Evolutionary conservation across 2,329 filamentous ascomycete genomes (phyloP), one percentile per base, ranked within the genome.

Genomic region (Helicocarpus griseus): DNA sequence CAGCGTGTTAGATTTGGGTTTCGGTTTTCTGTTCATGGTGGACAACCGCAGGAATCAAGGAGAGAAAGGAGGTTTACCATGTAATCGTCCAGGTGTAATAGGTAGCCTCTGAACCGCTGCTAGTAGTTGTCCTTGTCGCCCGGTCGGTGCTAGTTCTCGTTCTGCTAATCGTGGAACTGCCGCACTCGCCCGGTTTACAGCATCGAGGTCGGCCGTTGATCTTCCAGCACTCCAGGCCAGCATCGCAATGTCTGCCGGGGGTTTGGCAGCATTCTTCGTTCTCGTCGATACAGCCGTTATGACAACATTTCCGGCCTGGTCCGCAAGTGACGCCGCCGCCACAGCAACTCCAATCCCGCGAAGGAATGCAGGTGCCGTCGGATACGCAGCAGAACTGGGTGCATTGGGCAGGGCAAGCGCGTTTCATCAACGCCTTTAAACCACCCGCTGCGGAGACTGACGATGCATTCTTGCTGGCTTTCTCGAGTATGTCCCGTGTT

Each of bases 1-100:
- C 3, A 22, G 7, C 21, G 21, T 21, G 29, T 35, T 47, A 35
- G 31, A 9, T 4, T n/a, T 36, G 9, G 33, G 5, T 46, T 13
- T 14, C 5, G 3, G 7, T 44, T 44, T 14, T 11, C n/a, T n/a
- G n/a, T n/a, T n/a, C n/a, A n/a, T n/a, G n/a, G n/a, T n/a, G n/a
- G n/a, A n/a, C n/a, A n/a, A n/a, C n/a, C n/a, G 13, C 6, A 14
- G 17, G 19, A 13, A 5, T 5, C 9, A 4, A 26, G 19, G 21
- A 24, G 5, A 33, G 7, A 3, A 11, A 46, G 21, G 14, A 17
- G 6, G 24, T 19, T 35, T 47, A 47, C 44, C 44, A 47, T 26
- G 44, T 47, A 24, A 47, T 19, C 7, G 44, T 47, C 44, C 44
- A 47, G 3, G 44, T 47, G 29, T 35, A 47, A 24, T 47, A 47